These are phyloP conservation scores for Lyophyllum decastes DNA, from an alignment of 768 basidiomycete species.

Conservation along the genomic window DNA sequence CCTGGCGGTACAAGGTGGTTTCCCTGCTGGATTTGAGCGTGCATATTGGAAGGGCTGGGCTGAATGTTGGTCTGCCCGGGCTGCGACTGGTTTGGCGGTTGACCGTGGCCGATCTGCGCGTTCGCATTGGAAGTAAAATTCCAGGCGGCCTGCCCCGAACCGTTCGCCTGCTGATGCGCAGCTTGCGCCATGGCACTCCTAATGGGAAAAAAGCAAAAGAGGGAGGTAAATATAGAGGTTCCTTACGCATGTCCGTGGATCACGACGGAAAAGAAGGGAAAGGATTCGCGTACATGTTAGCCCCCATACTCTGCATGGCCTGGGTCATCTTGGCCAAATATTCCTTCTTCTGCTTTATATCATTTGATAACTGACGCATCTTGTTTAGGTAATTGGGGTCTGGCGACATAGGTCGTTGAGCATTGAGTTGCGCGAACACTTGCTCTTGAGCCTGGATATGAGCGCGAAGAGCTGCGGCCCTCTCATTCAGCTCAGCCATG, in stretches of 20 bases:
- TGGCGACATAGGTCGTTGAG: constrained; percentile 8
- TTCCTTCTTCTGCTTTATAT: constrained; percentile 39
- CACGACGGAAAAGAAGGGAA: neutral
- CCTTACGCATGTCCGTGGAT: neutral
- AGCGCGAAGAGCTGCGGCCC: constrained; percentile 6
- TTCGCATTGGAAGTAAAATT: constrained; percentile 4
- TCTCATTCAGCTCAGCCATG: constrained; percentile 16
- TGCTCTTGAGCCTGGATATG: constrained; percentile 12
- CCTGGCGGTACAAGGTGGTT: constrained; percentile 28
- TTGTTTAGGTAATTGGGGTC: constrained; percentile 23
- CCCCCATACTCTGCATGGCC: constrained; percentile 26
- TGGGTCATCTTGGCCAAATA: constrained; percentile 34
- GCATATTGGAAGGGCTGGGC: constrained; percentile 32
- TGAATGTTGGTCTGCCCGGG: constrained; percentile 17
- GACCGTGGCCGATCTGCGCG: constrained; percentile 5
- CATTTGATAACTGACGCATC: constrained; percentile 21
- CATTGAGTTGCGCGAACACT: constrained; percentile 4
- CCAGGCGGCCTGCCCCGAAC: constrained; percentile 17
- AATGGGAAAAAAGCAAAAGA: neutral
- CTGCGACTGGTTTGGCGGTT: constrained; percentile 9
- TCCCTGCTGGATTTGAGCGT: constrained; percentile 26
- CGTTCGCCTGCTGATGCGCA: constrained; percentile 23
- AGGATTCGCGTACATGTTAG: constrained; percentile 32
- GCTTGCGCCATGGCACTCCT: constrained; percentile 17
- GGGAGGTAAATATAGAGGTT: neutral